Percentiles rank a stretch among this genome's conserved stretches.
phyloP scores from a whole-genome alignment of 305 asterid genomes.

The Withania somnifera region DNA sequence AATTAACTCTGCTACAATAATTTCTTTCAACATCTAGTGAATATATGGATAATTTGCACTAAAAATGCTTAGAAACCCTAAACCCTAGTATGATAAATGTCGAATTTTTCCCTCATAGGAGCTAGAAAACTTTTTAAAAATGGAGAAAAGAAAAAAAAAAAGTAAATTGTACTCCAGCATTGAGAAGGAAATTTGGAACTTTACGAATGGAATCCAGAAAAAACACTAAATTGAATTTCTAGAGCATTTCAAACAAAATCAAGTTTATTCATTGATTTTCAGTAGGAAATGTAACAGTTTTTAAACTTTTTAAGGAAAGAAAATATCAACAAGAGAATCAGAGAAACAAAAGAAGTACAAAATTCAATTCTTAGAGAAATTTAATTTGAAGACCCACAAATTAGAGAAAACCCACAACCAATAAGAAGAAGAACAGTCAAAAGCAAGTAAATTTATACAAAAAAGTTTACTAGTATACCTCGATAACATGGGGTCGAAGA shows the following conservation, averaged over 20 bases:
- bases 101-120: not conserved
- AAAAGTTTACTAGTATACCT: conserved; percentile 23
- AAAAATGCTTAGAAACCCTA: not conserved
- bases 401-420: not conserved
- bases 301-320: too few relatives aligned
- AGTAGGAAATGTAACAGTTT: too few relatives aligned
- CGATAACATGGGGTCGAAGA: conserved; percentile 69
- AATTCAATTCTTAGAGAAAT: not conserved
- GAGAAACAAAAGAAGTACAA: too few relatives aligned
- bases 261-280: not conserved
- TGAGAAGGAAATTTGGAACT: not conserved
- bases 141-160: not conserved
- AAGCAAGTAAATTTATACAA: not conserved
- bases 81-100: not conserved
- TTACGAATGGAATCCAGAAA: not conserved
- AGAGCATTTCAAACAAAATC: not conserved
- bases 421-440: not conserved
- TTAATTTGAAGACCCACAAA: not conserved
- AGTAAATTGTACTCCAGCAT: not conserved
- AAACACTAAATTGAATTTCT: not conserved
- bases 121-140: not conserved
- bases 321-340: too few relatives aligned
- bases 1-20: not conserved
- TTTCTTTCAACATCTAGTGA: not conserved
- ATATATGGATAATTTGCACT: not conserved